Base-by-base conservation (phyloP, 768 basidiomycete species). In the Boletus bicolor region DNA sequence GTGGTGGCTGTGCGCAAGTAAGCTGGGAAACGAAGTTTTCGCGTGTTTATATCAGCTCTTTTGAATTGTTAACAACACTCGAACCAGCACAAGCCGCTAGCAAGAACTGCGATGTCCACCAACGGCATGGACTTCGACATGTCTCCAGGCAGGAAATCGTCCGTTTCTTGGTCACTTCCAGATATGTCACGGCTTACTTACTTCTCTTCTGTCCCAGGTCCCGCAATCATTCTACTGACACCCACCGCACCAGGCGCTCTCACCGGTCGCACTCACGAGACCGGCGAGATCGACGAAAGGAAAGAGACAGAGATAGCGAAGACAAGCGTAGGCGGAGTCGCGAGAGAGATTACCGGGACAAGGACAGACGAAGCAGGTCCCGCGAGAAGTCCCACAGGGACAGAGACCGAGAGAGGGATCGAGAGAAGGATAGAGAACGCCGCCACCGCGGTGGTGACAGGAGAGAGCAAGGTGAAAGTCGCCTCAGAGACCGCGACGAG, bases 141-240 rank as follows among this genome's bases (percentile, higher is more conserved):
- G 61, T 80, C 82, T 41, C 82, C 83, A 43, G 77, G 78, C 62
- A 79, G 75, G 62, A 84, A 80, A 65, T 85, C 84, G 85, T 87
- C 64, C 54, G 84, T 67, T 41, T 78, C 26, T 58, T 51, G 54
- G 28, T 43, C 44, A 45, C 44, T 48, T 36, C 24, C 32, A 50
- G 38, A 42, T 17, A 2, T 52, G 7, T 19, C 8, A 26, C 10
- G 24, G 39, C 10, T 55, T 45, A 24, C 57, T 60, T 2, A 62
- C 56, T 49, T 54, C 52, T 32, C 44, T 36, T 46, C 58, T 54
- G 28, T 45, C 14, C 37, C 56, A 85, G 85, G 53, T 86, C 85
- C 58, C 84, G 87, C 63, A 86, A 86, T 67, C 82, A 83, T 69
- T 90, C 89, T 4, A 84, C 84, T 37, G 89, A 90, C 68, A 91